Conservation (phyloP, 202 grass and related monocot species). For the Saccharum hybrid region DNA sequence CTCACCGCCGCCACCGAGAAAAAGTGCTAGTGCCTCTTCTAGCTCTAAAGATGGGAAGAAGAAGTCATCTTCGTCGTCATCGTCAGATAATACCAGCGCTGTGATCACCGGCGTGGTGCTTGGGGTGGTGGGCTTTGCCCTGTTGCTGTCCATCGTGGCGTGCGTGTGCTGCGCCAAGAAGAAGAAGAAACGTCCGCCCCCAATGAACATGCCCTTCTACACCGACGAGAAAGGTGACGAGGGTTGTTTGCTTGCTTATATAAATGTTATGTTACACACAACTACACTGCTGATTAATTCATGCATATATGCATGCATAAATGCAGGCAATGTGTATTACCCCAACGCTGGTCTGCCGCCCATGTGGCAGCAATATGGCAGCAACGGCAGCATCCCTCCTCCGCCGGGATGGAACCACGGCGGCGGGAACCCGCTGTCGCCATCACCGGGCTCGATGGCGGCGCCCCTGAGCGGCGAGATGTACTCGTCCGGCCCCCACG, state of each 20-base stretch:
- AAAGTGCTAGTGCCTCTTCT: neutral
- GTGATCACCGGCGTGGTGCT: constrained; percentile 35
- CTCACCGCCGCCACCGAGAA: neutral
- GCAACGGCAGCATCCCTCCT: constrained; percentile 36
- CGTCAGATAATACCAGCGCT: neutral
- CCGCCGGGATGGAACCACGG: constrained; percentile 25
- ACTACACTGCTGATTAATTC: no score
- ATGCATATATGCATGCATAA: neutral
- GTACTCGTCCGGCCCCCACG: constrained; percentile 48
- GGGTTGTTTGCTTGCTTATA: no score
- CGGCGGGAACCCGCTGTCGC: neutral
- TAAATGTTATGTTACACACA: no score
- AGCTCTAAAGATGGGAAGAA: constrained; percentile 18
- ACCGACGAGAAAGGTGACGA: constrained; percentile 39
- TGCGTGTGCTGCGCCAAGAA: constrained; percentile 48
- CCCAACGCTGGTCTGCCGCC: constrained; percentile 33
- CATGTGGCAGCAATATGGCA: constrained; percentile 51
- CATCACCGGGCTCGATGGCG: neutral
- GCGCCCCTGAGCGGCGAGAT: constrained; percentile 45
- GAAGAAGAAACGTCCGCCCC: constrained; percentile 52
- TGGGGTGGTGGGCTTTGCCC: constrained; percentile 36
- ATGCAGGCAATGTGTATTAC: constrained; percentile 52
- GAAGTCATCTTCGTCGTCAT: neutral
- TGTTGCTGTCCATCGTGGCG: constrained; percentile 36
- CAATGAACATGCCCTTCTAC: constrained; percentile 45